Evolutionary conservation across 148 eudicot species (phyloP).

Genomic region (Cornus suecica): DNA sequence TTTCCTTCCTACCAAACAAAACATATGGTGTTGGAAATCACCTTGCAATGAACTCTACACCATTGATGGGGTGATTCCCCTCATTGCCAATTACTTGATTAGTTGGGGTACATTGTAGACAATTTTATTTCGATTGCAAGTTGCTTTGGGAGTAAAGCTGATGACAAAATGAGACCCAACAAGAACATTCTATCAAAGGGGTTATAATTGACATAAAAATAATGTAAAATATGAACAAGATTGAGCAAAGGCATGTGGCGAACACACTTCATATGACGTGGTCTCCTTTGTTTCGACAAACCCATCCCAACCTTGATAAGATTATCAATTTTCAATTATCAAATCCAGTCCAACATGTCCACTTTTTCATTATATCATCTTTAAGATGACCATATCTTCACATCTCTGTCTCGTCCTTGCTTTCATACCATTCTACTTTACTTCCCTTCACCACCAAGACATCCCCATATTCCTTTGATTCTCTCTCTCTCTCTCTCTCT

Average conservation of each 20-base stretch:
- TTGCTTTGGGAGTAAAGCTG: no score
- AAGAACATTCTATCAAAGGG: no score
- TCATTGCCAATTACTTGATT: no score
- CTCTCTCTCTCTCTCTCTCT: background rate
- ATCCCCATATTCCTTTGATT: conserved; percentile 8
- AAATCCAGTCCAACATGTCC: background rate
- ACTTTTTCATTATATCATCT: no score
- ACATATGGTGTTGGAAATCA: no score
- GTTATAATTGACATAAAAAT: no score
- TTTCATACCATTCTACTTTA: conserved; percentile 11
- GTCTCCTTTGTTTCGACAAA: background rate
- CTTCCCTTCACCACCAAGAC: conserved; percentile 14
- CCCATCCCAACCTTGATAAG: background rate
- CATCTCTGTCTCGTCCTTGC: background rate
- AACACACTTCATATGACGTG: background rate
- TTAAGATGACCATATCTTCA: background rate
- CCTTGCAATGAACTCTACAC: no score
- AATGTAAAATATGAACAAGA: background rate
- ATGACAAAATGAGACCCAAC: no score
- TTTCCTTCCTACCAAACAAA: no score
- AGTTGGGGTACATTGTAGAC: no score
- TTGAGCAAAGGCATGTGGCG: background rate
- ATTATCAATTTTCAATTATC: background rate
- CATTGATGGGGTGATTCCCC: no score
- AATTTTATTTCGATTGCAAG: no score